Percentiles rank a stretch among this genome's conserved stretches.
Conservation (phyloP, 192 early-diverging fungal genomes). For the Coemansia sp. region DNA sequence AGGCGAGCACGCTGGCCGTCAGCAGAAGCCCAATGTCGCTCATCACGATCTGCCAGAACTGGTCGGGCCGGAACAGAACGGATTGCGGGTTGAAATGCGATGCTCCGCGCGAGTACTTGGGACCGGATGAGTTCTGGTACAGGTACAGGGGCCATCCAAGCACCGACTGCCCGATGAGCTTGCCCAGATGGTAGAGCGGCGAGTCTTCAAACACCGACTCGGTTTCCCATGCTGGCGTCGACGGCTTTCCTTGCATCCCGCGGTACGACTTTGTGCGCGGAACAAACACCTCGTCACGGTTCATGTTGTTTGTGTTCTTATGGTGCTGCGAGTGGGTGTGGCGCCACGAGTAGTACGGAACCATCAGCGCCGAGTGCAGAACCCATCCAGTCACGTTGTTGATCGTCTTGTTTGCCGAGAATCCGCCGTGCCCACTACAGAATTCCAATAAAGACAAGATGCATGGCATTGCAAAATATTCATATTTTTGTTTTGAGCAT, state of each 20-base stretch:
- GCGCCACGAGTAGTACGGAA: slow-evolving; percentile 94
- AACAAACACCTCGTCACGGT: slow-evolving; percentile 94
- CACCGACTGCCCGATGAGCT: slow-evolving; percentile 67
- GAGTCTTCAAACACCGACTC: slow-evolving; percentile 70
- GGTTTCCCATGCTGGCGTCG: slow-evolving; percentile 50
- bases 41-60: slow-evolving; percentile 66
- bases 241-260: slow-evolving; percentile 55
- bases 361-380: slow-evolving; percentile 85
- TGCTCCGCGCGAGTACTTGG: slow-evolving; percentile 68
- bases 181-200: slow-evolving; percentile 67
- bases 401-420: slow-evolving; percentile 80
- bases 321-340: slow-evolving; percentile 91
- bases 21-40: slow-evolving; percentile 75
- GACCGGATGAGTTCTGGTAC: slow-evolving; percentile 74
- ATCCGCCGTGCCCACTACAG: slow-evolving; percentile 79
- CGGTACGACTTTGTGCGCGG: slow-evolving; percentile 69
- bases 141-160: slow-evolving; percentile 93
- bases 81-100: slow-evolving; percentile 87
- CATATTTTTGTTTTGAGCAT: background rate
- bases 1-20: slow-evolving; percentile 56
- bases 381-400: slow-evolving; percentile 89
- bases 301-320: slow-evolving; percentile 86
- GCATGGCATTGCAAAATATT: background rate
- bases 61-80: slow-evolving; percentile 76
- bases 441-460: background rate